Evolutionary conservation across 306 rosid species (phyloP), one percentile per base, ranked within the genome.

Genomic region (Gastrolobium villosum): DNA sequence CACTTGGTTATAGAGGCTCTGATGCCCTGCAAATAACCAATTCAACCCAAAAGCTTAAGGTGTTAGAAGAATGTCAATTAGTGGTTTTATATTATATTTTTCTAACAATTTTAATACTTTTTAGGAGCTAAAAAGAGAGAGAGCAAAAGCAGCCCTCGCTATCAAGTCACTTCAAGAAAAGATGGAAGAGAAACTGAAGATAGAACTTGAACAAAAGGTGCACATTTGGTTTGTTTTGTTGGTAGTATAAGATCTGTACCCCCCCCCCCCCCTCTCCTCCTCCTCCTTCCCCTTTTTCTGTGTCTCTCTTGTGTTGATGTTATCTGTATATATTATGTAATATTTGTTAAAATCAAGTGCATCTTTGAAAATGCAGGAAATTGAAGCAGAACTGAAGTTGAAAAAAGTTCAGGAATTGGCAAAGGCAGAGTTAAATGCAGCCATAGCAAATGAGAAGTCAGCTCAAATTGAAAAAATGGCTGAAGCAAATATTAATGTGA

Each of bases 111-210:
- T 75, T 36, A 60, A 70, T 56, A 59, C 20, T 49, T 71, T 72
- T 66, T 89, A 93, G 99, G 97, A 93, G 83, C 81, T 95, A 45
- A 95, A 91, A 77, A 88, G 98, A 83, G 99, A 93, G 66, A 86
- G 85, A 82, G 81, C 86, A 73, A 95, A 95, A 88, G 89, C 98
- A 77, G 94, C 90, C 71, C 89, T 85, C 82, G 96, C 97, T 66
- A 90, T 91, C 73, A 93, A 83, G 79, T 87, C 98, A 31, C 89
- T 95, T 82, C 84, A 93, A 76, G 97, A 93, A 81, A 93, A 88
- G 81, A 87, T 95, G 91, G 99, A 93, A 79, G 96, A 90, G 83
- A 90, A 88, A 81, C 76, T 84, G 77, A 88, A 84, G 76, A 82
- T 44, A 70, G 98, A 89, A 84, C 97, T 95, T 80, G 90, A 93